A percentile compares a stretch with the other conserved stretches of the same genome.
phyloP scores from a whole-genome alignment of 768 basidiomycete species.

The Floccularia luteovirens region DNA sequence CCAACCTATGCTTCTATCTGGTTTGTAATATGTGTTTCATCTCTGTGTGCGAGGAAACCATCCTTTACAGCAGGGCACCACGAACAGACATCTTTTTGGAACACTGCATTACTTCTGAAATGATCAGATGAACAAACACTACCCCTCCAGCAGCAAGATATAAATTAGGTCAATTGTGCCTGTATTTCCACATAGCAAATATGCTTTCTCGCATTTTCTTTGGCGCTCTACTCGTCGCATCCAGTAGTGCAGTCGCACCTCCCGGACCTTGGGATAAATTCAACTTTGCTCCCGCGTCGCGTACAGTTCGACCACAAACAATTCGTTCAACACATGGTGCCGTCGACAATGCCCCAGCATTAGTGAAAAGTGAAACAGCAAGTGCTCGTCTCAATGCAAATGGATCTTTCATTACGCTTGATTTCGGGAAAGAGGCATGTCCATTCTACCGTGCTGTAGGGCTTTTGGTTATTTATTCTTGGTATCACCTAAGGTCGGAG shows the following conservation, averaged over 20 bases:
- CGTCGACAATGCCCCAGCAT: conserved; percentile 16
- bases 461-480: neutral
- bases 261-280: conserved; percentile 35
- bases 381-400: conserved; percentile 19
- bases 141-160: no score
- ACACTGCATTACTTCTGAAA: no score
- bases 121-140: no score
- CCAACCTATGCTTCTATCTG: no score
- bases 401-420: conserved; percentile 27
- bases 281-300: conserved; percentile 28
- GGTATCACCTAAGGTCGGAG: conserved; percentile 18
- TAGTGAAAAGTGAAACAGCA: conserved; percentile 13
- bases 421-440: conserved; percentile 29
- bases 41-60: no score
- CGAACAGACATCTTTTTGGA: no score
- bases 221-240: neutral
- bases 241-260: conserved; percentile 16
- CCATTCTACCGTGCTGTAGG: neutral
- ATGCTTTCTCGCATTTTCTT: no score
- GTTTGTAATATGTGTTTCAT: no score
- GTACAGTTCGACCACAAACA: conserved; percentile 21
- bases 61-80: no score
- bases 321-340: conserved; percentile 17
- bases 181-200: neutral
- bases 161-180: no score